Percentiles rank a stretch among this genome's conserved stretches.
These are phyloP conservation scores for Tricholoma sp. DNA, from an alignment of 768 basidiomycete species.

Conservation along the genomic window DNA sequence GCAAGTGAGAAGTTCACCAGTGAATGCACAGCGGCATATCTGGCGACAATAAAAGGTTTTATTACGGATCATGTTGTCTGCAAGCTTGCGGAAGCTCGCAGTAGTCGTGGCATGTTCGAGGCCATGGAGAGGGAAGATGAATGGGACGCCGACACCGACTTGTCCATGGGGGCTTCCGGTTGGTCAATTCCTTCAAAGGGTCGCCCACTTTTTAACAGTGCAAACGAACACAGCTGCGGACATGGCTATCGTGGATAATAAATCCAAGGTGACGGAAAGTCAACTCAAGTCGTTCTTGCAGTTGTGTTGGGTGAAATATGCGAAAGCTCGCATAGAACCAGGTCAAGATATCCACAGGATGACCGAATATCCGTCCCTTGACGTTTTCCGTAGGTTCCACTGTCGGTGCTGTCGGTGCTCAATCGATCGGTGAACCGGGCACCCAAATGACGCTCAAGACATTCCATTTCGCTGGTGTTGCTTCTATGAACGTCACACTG, in stretches of 20 bases:
- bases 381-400: slow-evolving; percentile 66
- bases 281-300: slow-evolving; percentile 80
- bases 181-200: slow-evolving; percentile 16
- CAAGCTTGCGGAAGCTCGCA: slow-evolving; percentile 62
- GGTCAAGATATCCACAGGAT: slow-evolving; percentile 34
- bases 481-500: slow-evolving; percentile 98
- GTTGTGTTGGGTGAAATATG: slow-evolving; percentile 88
- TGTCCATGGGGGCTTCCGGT: slow-evolving; percentile 75
- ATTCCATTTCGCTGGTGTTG: slow-evolving; percentile 99
- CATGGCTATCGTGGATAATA: slow-evolving; percentile 80
- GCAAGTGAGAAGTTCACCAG: slow-evolving; percentile 50
- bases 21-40: slow-evolving; percentile 69
- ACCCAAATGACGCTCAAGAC: slow-evolving; percentile 99
- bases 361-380: background rate
- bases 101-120: slow-evolving; percentile 76
- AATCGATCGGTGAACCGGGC: slow-evolving; percentile 98
- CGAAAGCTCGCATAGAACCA: slow-evolving; percentile 95
- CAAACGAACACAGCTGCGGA: slow-evolving; percentile 46
- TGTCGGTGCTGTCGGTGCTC: slow-evolving; percentile 96
- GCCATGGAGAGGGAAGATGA: slow-evolving; percentile 70
- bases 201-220: slow-evolving; percentile 3
- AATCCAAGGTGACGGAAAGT: slow-evolving; percentile 77
- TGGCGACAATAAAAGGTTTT: slow-evolving; percentile 66
- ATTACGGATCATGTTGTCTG: slow-evolving; percentile 61
- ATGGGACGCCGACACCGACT: slow-evolving; percentile 74